phyloP scores from a whole-genome alignment of 1,284 basidiomycete species.

The Ceratobasidium sp. region DNA sequence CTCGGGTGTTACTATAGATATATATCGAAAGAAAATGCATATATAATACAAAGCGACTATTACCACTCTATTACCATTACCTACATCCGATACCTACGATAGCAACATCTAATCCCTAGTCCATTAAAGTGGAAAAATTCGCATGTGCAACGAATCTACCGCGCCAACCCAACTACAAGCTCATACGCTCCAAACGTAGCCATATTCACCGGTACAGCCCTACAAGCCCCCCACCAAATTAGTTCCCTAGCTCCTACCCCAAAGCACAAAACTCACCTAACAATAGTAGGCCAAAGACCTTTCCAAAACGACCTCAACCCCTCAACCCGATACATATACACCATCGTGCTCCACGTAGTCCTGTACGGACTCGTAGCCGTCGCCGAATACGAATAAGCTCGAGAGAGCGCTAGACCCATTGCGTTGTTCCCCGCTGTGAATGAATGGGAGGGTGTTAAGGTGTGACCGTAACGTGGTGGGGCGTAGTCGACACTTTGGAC shows the following conservation, averaged over 20 bases:
- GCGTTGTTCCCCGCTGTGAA: slow-evolving; percentile 42
- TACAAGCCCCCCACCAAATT: slow-evolving; percentile 37
- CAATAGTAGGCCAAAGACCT: slow-evolving; percentile 79
- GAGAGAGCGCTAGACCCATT: slow-evolving; percentile 34
- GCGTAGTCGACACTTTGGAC: slow-evolving; percentile 65
- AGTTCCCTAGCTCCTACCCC: no score
- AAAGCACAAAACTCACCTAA: slow-evolving; percentile 65
- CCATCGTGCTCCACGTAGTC: slow-evolving; percentile 65
- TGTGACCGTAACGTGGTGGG: slow-evolving; percentile 6
- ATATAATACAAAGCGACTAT: background rate
- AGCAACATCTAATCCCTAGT: background rate
- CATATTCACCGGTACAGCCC: slow-evolving; percentile 67
- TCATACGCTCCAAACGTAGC: slow-evolving; percentile 67
- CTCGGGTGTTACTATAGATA: background rate
- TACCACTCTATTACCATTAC: background rate
- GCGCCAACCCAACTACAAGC: slow-evolving; percentile 51
- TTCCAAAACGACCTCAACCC: slow-evolving; percentile 76
- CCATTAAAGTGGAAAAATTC: background rate
- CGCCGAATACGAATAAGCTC: slow-evolving; percentile 45
- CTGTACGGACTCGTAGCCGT: slow-evolving; percentile 59
- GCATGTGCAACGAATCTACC: slow-evolving; percentile 2
- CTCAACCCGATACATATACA: slow-evolving; percentile 70
- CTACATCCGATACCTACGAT: background rate
- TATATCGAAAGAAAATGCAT: background rate
- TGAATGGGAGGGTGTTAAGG: background rate